A percentile compares a stretch with the other conserved stretches of the same genome.
phyloP scores from a whole-genome alignment of 2,329 filamentous ascomycete genomes.

The Canariomyces notabilis region DNA sequence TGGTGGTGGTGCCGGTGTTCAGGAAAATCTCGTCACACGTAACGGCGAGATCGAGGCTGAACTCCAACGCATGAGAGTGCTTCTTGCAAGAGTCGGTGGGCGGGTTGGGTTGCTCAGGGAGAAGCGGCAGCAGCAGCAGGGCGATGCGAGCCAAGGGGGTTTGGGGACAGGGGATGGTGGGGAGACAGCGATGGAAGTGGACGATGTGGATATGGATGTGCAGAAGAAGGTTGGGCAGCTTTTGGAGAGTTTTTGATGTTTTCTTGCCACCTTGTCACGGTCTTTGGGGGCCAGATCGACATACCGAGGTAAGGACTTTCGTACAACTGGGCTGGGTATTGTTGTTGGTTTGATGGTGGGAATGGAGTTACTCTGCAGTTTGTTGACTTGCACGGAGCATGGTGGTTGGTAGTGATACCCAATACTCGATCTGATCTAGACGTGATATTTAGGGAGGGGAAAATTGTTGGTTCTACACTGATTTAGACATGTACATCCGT shows the following conservation, averaged over 20 bases:
- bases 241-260: conserved; percentile 18
- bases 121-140: not conserved
- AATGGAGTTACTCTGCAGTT: not conserved
- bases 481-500: no score
- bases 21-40: conserved; percentile 62
- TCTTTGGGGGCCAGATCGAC: no score
- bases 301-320: no score
- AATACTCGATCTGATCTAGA: no score
- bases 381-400: not conserved
- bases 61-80: conserved; percentile 59
- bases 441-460: not conserved
- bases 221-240: conserved; percentile 37
- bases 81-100: conserved; percentile 56
- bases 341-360: not conserved
- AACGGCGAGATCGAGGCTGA: conserved; percentile 62
- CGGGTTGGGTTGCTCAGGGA: conserved; percentile 36
- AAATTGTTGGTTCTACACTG: not conserved
- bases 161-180: conserved; percentile 14
- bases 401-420: not conserved
- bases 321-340: not conserved
- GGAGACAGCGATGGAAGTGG: conserved; percentile 28
- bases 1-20: conserved; percentile 38
- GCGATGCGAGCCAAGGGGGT: conserved; percentile 6
- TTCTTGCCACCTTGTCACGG: no score
- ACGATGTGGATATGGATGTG: conserved; percentile 36